These are phyloP conservation scores for Annona cherimola DNA, from an alignment of 164 flowering plant genomes.

Conservation along the genomic window DNA sequence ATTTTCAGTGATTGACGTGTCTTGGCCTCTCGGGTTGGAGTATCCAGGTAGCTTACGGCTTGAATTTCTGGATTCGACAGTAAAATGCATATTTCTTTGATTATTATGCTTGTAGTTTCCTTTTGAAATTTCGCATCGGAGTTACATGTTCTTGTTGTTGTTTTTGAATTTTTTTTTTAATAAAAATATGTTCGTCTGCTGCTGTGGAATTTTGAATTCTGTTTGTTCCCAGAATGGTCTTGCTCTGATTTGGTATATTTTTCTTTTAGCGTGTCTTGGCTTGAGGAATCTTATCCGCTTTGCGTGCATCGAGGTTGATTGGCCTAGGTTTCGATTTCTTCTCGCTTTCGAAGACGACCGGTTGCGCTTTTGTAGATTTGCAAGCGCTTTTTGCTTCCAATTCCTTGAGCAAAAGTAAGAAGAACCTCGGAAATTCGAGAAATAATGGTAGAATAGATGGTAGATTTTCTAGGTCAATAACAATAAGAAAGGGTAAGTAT, in stretches of 20 bases:
- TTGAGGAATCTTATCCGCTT: not conserved
- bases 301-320: not conserved
- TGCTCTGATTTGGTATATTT: not conserved
- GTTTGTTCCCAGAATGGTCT: not conserved
- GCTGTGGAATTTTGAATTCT: slow-evolving; percentile 5
- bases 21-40: not conserved
- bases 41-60: slow-evolving; percentile 12
- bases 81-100: not conserved
- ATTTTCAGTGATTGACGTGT: not conserved
- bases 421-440: not conserved
- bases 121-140: slow-evolving; percentile 1
- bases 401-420: not conserved
- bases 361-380: no score
- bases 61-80: slow-evolving; percentile 1
- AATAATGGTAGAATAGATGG: not conserved
- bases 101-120: not conserved
- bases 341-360: no score
- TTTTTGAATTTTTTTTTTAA: not conserved
- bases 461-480: no score
- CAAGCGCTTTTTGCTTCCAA: no score
- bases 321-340: no score
- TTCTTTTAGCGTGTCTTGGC: not conserved
- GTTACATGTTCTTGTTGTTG: not conserved
- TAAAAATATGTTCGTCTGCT: not conserved
- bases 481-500: not conserved